Conservation (phyloP, 108 stramenopile species). For the Epipyxis sp. region DNA sequence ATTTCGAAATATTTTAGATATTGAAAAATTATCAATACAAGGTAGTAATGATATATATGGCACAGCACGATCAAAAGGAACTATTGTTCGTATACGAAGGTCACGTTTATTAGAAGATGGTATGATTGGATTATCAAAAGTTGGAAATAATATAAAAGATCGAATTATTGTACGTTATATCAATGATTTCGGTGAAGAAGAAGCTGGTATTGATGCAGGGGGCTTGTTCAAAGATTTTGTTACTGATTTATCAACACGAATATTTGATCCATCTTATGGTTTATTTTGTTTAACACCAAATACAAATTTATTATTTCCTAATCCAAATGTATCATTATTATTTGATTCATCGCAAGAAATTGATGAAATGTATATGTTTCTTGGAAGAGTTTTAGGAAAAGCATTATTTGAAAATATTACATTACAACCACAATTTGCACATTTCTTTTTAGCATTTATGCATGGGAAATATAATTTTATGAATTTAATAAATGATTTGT, state of each 20-base stretch:
- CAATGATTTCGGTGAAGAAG: constrained; percentile 42
- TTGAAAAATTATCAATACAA: too few species aligned
- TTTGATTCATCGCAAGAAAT: constrained; percentile 60
- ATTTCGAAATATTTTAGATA: neutral
- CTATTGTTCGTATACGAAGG: neutral
- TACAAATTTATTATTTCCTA: constrained; percentile 79
- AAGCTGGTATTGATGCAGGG: constrained; percentile 89
- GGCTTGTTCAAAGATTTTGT: constrained; percentile 97
- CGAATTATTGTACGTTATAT: constrained; percentile 26
- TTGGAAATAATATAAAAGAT: neutral
- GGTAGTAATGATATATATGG: neutral
- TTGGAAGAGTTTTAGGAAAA: constrained; percentile 84
- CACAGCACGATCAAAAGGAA: neutral
- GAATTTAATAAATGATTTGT: constrained; percentile 77
- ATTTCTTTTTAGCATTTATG: constrained; percentile 87
- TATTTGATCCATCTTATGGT: constrained; percentile 84
- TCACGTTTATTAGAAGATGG: neutral
- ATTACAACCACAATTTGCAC: constrained; percentile 91
- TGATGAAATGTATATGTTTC: constrained; percentile 50
- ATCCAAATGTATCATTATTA: constrained; percentile 70
- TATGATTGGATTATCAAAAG: neutral
- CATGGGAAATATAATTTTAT: constrained; percentile 77
- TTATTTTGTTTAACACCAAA: constrained; percentile 82
- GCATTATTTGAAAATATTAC: constrained; percentile 93
- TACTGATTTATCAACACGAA: constrained; percentile 71